Percentiles rank a stretch among this genome's conserved stretches.
Evolutionary conservation across 108 stramenopile species (phyloP).

Genomic region (Cyclotella atomus): DNA sequence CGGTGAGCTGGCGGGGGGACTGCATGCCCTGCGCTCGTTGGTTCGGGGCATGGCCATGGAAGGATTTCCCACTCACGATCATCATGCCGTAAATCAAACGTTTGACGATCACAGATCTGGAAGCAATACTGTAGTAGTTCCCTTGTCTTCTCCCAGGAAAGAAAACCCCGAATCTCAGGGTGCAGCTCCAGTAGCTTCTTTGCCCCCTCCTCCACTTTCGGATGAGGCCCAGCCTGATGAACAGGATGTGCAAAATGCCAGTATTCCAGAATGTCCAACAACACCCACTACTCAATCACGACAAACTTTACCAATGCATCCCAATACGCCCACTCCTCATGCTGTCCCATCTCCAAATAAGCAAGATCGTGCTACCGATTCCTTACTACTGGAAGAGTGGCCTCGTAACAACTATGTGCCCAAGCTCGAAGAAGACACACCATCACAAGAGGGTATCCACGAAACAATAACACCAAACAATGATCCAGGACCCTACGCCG

Average conservation of each 20-base stretch:
- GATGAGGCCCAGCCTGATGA: neutral
- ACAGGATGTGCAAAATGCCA: neutral
- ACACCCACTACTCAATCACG: constrained; percentile 7
- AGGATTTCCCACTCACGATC: neutral
- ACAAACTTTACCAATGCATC: neutral
- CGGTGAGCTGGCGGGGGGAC: constrained; percentile 38
- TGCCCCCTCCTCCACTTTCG: neutral
- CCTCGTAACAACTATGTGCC: neutral
- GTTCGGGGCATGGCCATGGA: constrained; percentile 3
- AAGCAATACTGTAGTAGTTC: too few relatives aligned
- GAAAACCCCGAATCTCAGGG: too few relatives aligned
- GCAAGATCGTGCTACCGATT: neutral
- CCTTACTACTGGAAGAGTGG: constrained; percentile 1
- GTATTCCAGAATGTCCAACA: neutral
- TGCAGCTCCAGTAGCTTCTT: too few relatives aligned
- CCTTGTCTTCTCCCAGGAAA: too few relatives aligned
- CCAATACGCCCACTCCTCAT: constrained; percentile 37
- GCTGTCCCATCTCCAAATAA: constrained; percentile 26
- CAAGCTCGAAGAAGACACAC: neutral
- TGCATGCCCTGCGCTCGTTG: neutral
- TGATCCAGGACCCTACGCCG: constrained; percentile 49
- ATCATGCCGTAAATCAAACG: neutral
- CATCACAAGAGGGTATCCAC: constrained; percentile 3
- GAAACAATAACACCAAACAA: too few relatives aligned
- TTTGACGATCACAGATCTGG: too few relatives aligned